Conservation (phyloP, 768 basidiomycete genomes). For the Suillus americanus region DNA sequence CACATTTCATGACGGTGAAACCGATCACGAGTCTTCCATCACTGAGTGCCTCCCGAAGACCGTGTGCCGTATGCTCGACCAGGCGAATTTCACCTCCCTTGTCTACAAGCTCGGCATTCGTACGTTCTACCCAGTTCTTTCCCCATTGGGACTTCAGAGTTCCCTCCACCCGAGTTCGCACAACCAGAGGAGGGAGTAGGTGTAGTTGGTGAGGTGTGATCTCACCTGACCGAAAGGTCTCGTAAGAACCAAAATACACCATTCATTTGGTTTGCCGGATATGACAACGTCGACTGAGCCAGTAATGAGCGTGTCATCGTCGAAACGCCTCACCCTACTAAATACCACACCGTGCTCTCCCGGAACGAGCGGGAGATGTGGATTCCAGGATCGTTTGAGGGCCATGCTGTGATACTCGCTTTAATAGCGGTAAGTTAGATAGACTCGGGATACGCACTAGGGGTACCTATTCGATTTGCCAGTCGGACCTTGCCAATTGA, state of each 20-base stretch:
- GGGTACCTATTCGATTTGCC: neutral
- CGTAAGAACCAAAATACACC: conserved; percentile 11
- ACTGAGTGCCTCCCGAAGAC: conserved; percentile 13
- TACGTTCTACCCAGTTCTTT: conserved; percentile 1
- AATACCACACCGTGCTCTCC: conserved; percentile 21
- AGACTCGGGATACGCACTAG: neutral
- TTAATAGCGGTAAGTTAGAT: neutral
- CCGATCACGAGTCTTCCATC: conserved; percentile 19
- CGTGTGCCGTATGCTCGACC: conserved; percentile 2
- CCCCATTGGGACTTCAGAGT: conserved; percentile 5
- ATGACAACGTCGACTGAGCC: conserved; percentile 18
- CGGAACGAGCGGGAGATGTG: conserved; percentile 13
- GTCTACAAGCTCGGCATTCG: conserved; percentile 5
- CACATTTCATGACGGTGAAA: conserved; percentile 21
- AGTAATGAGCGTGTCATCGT: conserved; percentile 1
- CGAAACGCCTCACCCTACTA: neutral
- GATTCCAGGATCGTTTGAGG: conserved; percentile 18
- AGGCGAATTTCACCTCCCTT: conserved; percentile 1
- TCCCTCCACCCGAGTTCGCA: conserved; percentile 14
- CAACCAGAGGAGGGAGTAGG: conserved; percentile 8
- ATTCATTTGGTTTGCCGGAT: conserved; percentile 11
- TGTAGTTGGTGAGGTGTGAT: conserved; percentile 15
- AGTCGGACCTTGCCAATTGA: conserved; percentile 7
- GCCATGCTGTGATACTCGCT: conserved; percentile 7
- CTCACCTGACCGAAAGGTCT: conserved; percentile 13